A percentile compares a stretch with the other conserved stretches of the same genome.
Evolutionary conservation across 495 filamentous ascomycete genomes (phyloP).

Genomic region (Collariella sp.): DNA sequence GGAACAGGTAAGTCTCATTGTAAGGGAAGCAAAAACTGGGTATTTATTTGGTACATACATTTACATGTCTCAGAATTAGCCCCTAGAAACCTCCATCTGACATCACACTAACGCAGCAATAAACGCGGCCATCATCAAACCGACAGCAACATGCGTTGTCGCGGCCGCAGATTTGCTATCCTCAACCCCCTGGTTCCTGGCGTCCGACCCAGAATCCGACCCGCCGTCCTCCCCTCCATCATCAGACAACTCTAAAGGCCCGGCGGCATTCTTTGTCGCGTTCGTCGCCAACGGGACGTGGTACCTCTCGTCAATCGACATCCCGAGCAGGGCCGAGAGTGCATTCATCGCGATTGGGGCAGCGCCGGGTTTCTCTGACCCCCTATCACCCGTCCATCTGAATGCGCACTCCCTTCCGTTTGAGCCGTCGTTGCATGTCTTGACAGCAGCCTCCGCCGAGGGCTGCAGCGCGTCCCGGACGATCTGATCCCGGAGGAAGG

Average conservation of each 20-base stretch:
- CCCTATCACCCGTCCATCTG: conserved; percentile 15
- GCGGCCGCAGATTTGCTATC: not conserved
- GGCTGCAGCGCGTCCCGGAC: conserved; percentile 53
- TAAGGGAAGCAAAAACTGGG: too few species aligned
- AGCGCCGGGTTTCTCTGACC: not conserved
- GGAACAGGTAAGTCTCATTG: too few species aligned
- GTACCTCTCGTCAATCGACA: not conserved
- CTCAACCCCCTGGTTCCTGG: not conserved
- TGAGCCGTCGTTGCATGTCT: conserved; percentile 53
- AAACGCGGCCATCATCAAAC: not conserved
- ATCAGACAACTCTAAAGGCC: too few species aligned
- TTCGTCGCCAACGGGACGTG: too few species aligned
- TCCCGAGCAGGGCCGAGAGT: not conserved
- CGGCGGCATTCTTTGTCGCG: not conserved
- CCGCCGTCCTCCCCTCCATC: not conserved
- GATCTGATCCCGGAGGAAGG: conserved; percentile 45
- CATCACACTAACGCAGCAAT: not conserved
- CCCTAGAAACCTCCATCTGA: too few species aligned
- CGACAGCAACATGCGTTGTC: not conserved
- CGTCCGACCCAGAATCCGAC: not conserved
- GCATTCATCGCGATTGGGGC: not conserved
- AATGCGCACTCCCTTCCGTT: conserved; percentile 53
- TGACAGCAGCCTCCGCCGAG: conserved; percentile 57
- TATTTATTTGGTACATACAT: too few species aligned
- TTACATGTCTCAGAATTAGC: too few species aligned